These are phyloP conservation scores for Pascua guehoae DNA, from an alignment of 1,284 basidiomycete genomes.

Conservation along the genomic window DNA sequence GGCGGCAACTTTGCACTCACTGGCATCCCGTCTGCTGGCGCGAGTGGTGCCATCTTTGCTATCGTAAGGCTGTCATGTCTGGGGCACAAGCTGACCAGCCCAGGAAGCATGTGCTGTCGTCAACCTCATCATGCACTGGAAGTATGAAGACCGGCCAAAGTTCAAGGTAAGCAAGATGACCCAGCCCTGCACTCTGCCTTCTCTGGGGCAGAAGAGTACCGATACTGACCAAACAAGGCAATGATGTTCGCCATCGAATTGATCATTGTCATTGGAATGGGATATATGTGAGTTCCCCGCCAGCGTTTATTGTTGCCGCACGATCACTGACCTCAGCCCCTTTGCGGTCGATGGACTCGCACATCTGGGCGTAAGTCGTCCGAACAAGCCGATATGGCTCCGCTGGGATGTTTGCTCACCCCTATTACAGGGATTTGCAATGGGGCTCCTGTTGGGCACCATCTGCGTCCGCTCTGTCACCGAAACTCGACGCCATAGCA, in stretches of 20 bases:
- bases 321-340: conserved; percentile 21
- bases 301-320: neutral
- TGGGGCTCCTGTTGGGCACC: conserved; percentile 74
- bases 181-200: too few species aligned
- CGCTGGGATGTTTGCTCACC: neutral
- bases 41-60: conserved; percentile 89
- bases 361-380: conserved; percentile 50
- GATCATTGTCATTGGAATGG: conserved; percentile 76
- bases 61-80: conserved; percentile 48
- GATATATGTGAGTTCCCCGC: conserved; percentile 59
- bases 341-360: conserved; percentile 49
- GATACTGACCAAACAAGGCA: conserved; percentile 22
- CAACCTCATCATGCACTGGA: conserved; percentile 89
- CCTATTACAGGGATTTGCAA: conserved; percentile 46
- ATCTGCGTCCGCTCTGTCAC: conserved; percentile 88
- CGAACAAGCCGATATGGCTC: neutral
- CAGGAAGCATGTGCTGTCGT: conserved; percentile 69
- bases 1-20: conserved; percentile 89
- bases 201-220: neutral
- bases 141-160: conserved; percentile 72
- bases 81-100: conserved; percentile 2
- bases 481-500: conserved; percentile 64
- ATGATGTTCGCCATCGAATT: conserved; percentile 80
- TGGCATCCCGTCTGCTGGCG: conserved; percentile 87
- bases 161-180: conserved; percentile 58